A percentile compares a stretch with the other conserved stretches of the same genome.
These are phyloP conservation scores for Chloromonas sp. DNA, from an alignment of 163 green algal genomes.

Conservation along the genomic window DNA sequence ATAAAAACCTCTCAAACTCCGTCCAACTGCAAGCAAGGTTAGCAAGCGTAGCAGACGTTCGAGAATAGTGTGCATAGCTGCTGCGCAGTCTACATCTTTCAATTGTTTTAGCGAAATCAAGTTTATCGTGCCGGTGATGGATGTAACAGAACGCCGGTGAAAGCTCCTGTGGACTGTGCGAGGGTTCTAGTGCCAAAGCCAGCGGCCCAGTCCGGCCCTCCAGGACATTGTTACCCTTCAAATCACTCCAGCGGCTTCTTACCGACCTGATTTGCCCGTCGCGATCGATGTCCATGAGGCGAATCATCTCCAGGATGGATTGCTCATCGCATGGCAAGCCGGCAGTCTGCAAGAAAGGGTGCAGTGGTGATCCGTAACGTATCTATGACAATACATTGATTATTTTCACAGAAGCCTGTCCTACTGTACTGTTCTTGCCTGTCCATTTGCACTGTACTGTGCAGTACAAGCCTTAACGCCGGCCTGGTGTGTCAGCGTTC, in stretches of 20 bases:
- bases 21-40: slow-evolving; percentile 9
- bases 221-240: not conserved
- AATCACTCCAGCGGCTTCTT: not conserved
- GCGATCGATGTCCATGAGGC: slow-evolving; percentile 27
- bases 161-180: no score
- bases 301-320: slow-evolving; percentile 31
- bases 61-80: no score
- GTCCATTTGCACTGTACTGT: not conserved
- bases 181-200: no score
- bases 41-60: no score
- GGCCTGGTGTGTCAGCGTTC: not conserved
- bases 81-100: no score
- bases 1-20: slow-evolving; percentile 34
- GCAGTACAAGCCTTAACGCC: not conserved
- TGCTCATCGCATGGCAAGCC: slow-evolving; percentile 15
- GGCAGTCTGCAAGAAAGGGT: slow-evolving; percentile 12
- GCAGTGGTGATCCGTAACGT: not conserved
- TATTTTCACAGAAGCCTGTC: no score
- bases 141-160: no score
- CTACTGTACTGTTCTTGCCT: no score
- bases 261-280: slow-evolving; percentile 17
- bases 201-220: no score
- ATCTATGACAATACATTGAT: not conserved
- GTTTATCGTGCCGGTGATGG: no score
- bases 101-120: no score